Base-by-base conservation (phyloP, 805 yeast genomes). In the Saturnispora quitensis region DNA sequence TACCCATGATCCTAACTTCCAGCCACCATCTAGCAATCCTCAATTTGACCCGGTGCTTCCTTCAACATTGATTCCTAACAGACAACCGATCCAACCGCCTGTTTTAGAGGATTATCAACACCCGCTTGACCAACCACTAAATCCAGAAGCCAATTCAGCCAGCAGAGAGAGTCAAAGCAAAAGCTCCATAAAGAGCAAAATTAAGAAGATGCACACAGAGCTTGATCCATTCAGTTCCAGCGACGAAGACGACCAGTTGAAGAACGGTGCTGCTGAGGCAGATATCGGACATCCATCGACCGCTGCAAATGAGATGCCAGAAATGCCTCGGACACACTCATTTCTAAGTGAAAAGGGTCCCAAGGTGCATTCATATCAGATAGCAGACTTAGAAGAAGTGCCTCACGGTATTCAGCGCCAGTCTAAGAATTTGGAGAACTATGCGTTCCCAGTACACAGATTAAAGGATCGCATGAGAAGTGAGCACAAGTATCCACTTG, bases 301-400 rank as follows among this genome's bases (percentile, higher is more conserved):
- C 51, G 13, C 43, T 22, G 61, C 67, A 25, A 31, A n/a, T 31
- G 34, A 10, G 34, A 31, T 31, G n/a, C 58, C 73, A 38, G 17
- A 12, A 20, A n/a, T 40, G 17, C 22, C n/a, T 73, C 75, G 35
- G 55, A 49, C 27, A 53, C 60, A 4, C 48, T 63, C 56, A 31
- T 47, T 47, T 24, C 33, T 72, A 31, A 74, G 31, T 58, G 61
- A 53, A 8, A 59, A 58, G 34, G 56, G 75, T 3, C 74, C 77
- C 12, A 64, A 74, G 53, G 75, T 77, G 17, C 73, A 70, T 54
- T 73, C 78, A 40, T 69, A 72, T 47, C 95, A 87, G 61, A 84
- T 88, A 48, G 98, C 97, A 0, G 97, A 90, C 62, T 74, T 93
- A 53, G 99, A 93, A 66, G 99, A 93, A 68, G 97, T 93, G 12